A percentile compares a stretch with the other conserved stretches of the same genome.
phyloP scores from a whole-genome alignment of 805 yeast species.

The Metschnikowia amazonensis region DNA sequence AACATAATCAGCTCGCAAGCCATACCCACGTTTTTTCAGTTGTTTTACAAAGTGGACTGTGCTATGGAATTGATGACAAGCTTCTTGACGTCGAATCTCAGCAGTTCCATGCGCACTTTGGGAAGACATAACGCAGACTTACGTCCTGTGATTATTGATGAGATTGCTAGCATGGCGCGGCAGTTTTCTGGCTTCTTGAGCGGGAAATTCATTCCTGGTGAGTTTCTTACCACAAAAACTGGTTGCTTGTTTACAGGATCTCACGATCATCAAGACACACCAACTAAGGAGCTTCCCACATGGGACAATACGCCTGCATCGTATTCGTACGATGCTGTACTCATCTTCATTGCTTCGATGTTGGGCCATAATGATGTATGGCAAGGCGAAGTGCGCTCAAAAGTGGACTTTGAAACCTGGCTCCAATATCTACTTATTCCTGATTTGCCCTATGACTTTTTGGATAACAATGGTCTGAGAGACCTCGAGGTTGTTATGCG shows the following conservation, averaged over 20 bases:
- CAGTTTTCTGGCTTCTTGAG: constrained; percentile 39
- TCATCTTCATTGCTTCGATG: constrained; percentile 1
- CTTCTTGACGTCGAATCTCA: constrained; percentile 54
- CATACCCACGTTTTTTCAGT: constrained; percentile 43
- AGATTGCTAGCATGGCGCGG: constrained; percentile 44
- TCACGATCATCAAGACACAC: neutral
- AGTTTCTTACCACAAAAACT: constrained; percentile 40
- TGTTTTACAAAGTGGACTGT: constrained; percentile 46
- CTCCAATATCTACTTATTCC: constrained; percentile 3
- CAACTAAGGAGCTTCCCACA: neutral
- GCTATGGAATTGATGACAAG: constrained; percentile 49
- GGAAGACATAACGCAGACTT: constrained; percentile 79
- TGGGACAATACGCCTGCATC: constrained; percentile 1
- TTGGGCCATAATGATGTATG: neutral
- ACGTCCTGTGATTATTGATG: constrained; percentile 53
- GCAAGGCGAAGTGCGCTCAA: neutral
- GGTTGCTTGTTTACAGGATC: constrained; percentile 39
- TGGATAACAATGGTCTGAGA: constrained; percentile 3
- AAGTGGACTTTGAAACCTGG: neutral
- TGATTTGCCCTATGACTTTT: constrained; percentile 2
- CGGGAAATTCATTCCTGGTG: constrained; percentile 33
- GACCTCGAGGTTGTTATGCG: constrained; percentile 1
- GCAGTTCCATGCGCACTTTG: constrained; percentile 70
- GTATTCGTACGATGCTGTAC: neutral
- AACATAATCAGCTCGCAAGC: constrained; percentile 44